Evolutionary conservation across 306 rosid genomes (phyloP), one percentile per base, ranked within the genome.

Genomic region (Hippophae rhamnoides): DNA sequence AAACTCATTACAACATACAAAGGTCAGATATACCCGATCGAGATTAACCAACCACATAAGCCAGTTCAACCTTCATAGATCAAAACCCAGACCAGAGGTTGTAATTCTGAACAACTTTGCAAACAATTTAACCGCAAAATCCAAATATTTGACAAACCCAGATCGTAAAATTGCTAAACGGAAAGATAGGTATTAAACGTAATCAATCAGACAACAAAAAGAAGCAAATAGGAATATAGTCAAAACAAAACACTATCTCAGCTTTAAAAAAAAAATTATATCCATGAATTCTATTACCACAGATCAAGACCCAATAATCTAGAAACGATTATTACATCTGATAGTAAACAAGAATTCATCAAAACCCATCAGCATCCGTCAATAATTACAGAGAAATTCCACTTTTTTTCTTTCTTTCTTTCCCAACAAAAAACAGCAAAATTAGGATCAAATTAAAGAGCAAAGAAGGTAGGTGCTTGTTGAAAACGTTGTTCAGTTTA

Each of bases 301-400:
- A 76, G 89, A 89, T 84, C 88, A 66, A 70, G 47, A 25, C 47
- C 60, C 57, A 73, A 66, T 44, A 57, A 74, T 57, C 60, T 43
- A 80, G 84, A 73, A 69, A 74, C 41, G 74, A 84, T 78, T 62
- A 80, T 86, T 87, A 86, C 97, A 84, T 81, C 71, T 66, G 57
- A 69, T 43, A 63, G 75, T 54, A 72, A 68, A 64, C 71, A 48
- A 73, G 47, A 77, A 77, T 72, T 79, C 75, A 66, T 70, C 72
- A 84, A 73, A 75, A 67, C 60, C 79, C 72, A 82, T 69, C 83
- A 57, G 86, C 86, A 81, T 81, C 85, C 63, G 59, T 67, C 70
- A 70, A 69, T 64, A 72, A 79, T 65, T 62, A 69, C 68, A 60
- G 6, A 43, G 13, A 68, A 60, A 76, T 67, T 64, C 75, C 71